Evolutionary conservation across 2,329 filamentous ascomycete species (phyloP).

Genomic region (Microdochium paspali): DNA sequence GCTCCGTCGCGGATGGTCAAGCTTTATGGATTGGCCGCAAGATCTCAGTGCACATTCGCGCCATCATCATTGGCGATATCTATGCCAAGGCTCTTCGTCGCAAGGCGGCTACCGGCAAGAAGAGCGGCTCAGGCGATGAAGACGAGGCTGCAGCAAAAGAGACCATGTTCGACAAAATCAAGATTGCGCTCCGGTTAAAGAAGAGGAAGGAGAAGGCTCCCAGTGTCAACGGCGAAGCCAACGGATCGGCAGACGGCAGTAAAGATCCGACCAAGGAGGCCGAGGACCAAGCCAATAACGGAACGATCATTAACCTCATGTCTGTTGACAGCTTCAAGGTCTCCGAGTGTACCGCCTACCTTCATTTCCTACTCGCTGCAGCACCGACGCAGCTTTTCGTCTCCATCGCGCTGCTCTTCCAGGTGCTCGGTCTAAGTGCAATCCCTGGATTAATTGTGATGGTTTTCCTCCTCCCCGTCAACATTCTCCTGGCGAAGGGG

Average conservation of each 20-base stretch:
- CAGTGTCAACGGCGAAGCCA: constrained; percentile 16
- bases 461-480: constrained; percentile 79
- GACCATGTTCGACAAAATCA: constrained; percentile 38
- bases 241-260: constrained; percentile 21
- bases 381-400: constrained; percentile 83
- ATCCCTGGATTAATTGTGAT: constrained; percentile 90
- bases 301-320: constrained; percentile 99
- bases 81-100: constrained; percentile 91
- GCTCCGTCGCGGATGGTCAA: constrained; percentile 76
- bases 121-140: constrained; percentile 60
- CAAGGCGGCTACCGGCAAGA: constrained; percentile 71
- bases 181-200: constrained; percentile 50
- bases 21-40: constrained; percentile 90
- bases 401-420: constrained; percentile 74
- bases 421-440: constrained; percentile 84
- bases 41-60: constrained; percentile 84
- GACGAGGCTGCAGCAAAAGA: constrained; percentile 26
- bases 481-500: constrained; percentile 76
- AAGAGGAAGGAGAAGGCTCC: constrained; percentile 43
- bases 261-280: constrained; percentile 22
- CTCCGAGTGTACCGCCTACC: constrained; percentile 84
- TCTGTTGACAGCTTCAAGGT: constrained; percentile 99
- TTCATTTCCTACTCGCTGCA: constrained; percentile 91
- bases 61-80: constrained; percentile 94
- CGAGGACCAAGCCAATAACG: constrained; percentile 78